A percentile compares a stretch with the other conserved stretches of the same genome.
Conservation (phyloP, 371 early-diverging fungal genomes). For the Mortierella sp. region DNA sequence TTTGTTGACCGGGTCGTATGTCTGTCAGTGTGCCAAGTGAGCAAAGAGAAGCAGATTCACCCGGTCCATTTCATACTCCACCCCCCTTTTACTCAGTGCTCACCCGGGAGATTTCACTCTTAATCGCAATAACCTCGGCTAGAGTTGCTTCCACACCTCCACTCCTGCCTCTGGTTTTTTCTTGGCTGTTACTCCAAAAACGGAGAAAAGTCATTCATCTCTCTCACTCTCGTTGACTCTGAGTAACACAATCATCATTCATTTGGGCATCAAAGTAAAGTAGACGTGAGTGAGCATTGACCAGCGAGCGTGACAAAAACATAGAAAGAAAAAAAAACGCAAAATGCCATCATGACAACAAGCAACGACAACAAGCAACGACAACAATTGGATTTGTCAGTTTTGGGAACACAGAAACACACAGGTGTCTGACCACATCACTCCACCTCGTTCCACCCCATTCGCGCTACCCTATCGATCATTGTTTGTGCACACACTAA, state of each 20-base stretch:
- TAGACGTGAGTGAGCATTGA: background rate
- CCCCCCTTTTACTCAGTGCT: background rate
- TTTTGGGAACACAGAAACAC: background rate
- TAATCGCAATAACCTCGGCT: slow-evolving; percentile 1
- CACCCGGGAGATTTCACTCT: background rate
- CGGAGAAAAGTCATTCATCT: background rate
- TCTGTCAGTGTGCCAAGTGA: background rate
- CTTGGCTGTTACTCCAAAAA: background rate
- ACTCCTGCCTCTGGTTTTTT: background rate
- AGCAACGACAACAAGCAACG: background rate
- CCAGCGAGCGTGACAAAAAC: background rate
- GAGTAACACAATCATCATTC: background rate
- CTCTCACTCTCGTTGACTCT: background rate
- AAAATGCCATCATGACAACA: background rate
- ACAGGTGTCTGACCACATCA: background rate
- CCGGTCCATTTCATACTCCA: background rate
- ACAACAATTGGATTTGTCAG: slow-evolving; percentile 2
- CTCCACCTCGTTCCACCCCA: too few relatives aligned
- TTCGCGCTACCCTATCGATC: background rate
- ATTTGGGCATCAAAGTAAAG: background rate
- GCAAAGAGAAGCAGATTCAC: background rate
- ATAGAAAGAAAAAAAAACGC: background rate
- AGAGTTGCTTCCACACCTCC: background rate
- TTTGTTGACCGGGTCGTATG: background rate
- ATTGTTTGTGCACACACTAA: background rate